Evolutionary conservation across 768 basidiomycete species (phyloP).

Genomic region (Suillus alpinus): DNA sequence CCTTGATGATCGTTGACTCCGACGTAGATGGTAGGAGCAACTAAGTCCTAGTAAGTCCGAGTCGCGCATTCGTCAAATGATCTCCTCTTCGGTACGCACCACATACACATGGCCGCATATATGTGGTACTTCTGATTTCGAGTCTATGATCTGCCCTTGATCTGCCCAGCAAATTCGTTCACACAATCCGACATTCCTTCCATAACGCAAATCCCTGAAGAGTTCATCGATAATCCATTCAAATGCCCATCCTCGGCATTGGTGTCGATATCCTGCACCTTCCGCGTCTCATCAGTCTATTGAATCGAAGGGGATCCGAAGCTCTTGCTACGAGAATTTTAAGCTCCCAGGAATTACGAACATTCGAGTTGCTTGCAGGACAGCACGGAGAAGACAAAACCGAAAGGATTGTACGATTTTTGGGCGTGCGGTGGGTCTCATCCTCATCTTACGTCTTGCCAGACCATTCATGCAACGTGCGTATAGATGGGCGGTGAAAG

Average conservation of each 20-base stretch:
- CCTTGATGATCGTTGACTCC: neutral
- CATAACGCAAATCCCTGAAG: neutral
- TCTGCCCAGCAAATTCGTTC: too few relatives aligned
- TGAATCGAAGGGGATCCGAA: conserved; percentile 44
- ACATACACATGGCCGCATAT: too few relatives aligned
- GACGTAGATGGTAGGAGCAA: neutral
- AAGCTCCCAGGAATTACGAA: conserved; percentile 41
- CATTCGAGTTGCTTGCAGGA: conserved; percentile 24
- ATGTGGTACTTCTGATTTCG: too few relatives aligned
- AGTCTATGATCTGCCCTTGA: too few relatives aligned
- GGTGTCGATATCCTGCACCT: conserved; percentile 74
- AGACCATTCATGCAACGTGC: neutral
- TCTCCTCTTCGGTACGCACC: too few relatives aligned
- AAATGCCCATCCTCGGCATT: conserved; percentile 67
- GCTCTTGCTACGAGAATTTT: conserved; percentile 64
- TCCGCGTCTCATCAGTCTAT: conserved; percentile 58
- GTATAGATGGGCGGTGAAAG: conserved; percentile 77
- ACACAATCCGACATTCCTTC: neutral
- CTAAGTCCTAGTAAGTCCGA: neutral
- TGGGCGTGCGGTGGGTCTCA: conserved; percentile 67
- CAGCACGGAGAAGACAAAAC: conserved; percentile 13
- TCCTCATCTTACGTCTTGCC: neutral
- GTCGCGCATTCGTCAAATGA: too few relatives aligned
- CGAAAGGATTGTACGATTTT: conserved; percentile 39
- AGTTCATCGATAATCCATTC: neutral